phyloP scores from a whole-genome alignment of 768 basidiomycete genomes.

The Solioccasus polychromus region DNA sequence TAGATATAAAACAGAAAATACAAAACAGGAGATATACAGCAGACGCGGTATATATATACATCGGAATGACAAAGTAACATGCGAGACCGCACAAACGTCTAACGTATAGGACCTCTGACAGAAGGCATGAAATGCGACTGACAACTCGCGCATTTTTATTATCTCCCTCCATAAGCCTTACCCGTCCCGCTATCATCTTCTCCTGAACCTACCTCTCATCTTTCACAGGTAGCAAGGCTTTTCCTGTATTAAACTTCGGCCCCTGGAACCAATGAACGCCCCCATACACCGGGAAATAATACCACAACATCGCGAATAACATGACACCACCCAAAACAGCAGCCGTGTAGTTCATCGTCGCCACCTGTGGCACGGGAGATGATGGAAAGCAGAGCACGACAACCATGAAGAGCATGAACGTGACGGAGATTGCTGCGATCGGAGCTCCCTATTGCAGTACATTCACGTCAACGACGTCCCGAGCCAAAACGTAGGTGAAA shows the following conservation, averaged over 20 bases:
- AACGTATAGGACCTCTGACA: no score
- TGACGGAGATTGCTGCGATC: constrained; percentile 49
- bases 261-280: constrained; percentile 70
- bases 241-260: constrained; percentile 45
- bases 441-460: not conserved
- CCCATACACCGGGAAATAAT: constrained; percentile 69
- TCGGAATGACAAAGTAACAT: no score
- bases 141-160: no score
- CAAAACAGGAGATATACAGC: no score
- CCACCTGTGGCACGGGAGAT: constrained; percentile 40
- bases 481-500: not conserved
- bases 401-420: constrained; percentile 64
- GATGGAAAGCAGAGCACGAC: constrained; percentile 62
- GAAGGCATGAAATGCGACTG: no score
- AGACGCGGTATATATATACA: no score
- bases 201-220: not conserved
- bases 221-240: not conserved
- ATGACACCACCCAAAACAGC: constrained; percentile 62
- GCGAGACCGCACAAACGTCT: no score
- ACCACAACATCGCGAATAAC: constrained; percentile 54
- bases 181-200: no score
- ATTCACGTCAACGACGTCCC: no score
- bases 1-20: no score
- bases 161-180: no score
- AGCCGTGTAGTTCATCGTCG: constrained; percentile 68